Conservation (phyloP, 768 basidiomycete genomes). For the Psilocybe azurescens region DNA sequence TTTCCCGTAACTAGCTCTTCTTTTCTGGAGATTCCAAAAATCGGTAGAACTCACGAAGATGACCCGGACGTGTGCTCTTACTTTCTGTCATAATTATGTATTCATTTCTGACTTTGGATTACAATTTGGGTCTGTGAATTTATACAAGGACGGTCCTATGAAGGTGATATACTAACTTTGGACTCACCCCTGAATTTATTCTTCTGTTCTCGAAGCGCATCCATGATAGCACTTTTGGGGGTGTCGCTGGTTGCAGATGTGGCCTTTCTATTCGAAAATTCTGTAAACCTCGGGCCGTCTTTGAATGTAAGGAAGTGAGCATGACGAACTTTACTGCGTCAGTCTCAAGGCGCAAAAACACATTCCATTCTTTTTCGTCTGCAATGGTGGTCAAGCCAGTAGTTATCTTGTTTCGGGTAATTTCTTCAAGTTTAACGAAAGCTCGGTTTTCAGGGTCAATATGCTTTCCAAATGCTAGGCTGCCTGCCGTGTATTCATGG, state of each 20-base stretch:
- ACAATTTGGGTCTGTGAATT: constrained; percentile 22
- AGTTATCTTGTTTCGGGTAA: constrained; percentile 67
- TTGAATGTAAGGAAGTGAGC: neutral
- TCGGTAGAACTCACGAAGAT: neutral
- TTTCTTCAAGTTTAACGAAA: constrained; percentile 59
- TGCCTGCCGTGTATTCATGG: constrained; percentile 89
- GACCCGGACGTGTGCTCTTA: neutral
- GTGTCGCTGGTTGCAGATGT: constrained; percentile 44
- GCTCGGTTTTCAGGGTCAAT: constrained; percentile 66
- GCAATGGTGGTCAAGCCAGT: constrained; percentile 88
- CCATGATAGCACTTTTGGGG: constrained; percentile 69
- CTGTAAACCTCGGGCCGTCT: constrained; percentile 6
- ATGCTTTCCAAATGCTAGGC: constrained; percentile 69
- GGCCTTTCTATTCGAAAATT: constrained; percentile 48
- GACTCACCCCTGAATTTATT: constrained; percentile 73
- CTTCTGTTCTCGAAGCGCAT: constrained; percentile 80
- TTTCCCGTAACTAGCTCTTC: neutral
- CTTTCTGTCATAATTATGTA: constrained; percentile 6
- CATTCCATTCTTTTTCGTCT: constrained; percentile 95
- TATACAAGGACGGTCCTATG: constrained; percentile 1
- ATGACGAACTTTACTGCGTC: constrained; percentile 64
- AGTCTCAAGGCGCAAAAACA: constrained; percentile 84
- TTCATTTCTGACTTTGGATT: constrained; percentile 5
- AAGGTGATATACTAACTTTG: neutral
- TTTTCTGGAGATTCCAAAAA: neutral